Conservation (phyloP, 192 early-diverging fungal species). For the Backusella liffmaniae region DNA sequence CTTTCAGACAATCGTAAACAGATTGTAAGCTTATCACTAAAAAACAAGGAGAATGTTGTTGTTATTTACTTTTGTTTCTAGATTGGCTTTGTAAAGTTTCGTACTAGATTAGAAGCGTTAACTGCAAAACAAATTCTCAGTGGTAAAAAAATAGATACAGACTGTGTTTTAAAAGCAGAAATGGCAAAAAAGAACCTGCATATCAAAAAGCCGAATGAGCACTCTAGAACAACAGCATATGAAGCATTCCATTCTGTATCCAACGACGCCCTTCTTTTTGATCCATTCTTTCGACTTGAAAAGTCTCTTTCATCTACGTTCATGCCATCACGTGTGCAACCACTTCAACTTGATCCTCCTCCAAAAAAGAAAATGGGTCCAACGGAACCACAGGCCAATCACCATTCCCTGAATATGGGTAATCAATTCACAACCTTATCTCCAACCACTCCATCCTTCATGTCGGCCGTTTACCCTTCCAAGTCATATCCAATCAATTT, state of each 20-base stretch:
- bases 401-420: background rate
- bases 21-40: constrained; percentile 66
- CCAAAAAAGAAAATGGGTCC: background rate
- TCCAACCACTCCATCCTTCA: constrained; percentile 1
- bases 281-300: background rate
- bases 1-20: constrained; percentile 69
- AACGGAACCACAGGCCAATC: background rate
- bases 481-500: constrained; percentile 12
- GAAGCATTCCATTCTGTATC: constrained; percentile 40
- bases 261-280: constrained; percentile 31
- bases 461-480: background rate
- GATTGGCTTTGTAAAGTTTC: constrained; percentile 99
- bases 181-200: constrained; percentile 99
- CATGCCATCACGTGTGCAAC: background rate
- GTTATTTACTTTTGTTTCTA: constrained; percentile 24
- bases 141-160: constrained; percentile 88
- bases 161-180: constrained; percentile 92
- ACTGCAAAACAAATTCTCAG: constrained; percentile 87
- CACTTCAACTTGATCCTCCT: background rate
- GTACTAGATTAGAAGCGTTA: constrained; percentile 84
- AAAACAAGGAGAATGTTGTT: background rate
- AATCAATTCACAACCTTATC: background rate
- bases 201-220: constrained; percentile 61
- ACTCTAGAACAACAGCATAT: constrained; percentile 7
- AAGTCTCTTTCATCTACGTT: background rate